These are phyloP conservation scores for Amphirosellinia nigrospora DNA, from an alignment of 495 filamentous ascomycete species.

Conservation along the genomic window DNA sequence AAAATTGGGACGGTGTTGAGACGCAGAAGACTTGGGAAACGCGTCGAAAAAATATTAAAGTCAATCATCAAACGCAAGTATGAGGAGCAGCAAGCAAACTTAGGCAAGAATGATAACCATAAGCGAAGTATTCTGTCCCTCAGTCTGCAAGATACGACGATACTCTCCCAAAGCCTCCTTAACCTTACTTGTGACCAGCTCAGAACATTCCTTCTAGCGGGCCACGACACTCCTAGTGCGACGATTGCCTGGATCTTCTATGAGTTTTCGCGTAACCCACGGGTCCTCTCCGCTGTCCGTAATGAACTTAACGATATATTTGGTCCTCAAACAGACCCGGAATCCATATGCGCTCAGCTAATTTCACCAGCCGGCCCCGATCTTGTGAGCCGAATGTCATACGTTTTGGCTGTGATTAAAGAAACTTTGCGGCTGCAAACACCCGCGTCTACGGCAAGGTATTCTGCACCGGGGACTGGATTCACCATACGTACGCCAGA, in stretches of 20 bases:
- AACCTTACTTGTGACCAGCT: slow-evolving; percentile 13
- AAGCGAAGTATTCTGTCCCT: slow-evolving; percentile 7
- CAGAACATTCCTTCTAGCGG: slow-evolving; percentile 42
- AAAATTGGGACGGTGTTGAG: not conserved
- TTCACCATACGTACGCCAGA: slow-evolving; percentile 46
- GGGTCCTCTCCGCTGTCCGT: slow-evolving; percentile 37
- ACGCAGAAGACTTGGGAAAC: slow-evolving; percentile 17
- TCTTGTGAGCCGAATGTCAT: slow-evolving; percentile 42
- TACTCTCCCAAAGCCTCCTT: not conserved
- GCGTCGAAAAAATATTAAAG: no score
- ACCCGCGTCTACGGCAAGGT: slow-evolving; percentile 34
- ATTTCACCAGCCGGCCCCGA: slow-evolving; percentile 40
- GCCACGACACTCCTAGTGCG: slow-evolving; percentile 42
- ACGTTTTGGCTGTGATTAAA: slow-evolving; percentile 50
- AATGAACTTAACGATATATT: slow-evolving; percentile 46
- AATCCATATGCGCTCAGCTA: slow-evolving; percentile 21
- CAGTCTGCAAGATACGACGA: not conserved
- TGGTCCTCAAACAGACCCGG: slow-evolving; percentile 3
- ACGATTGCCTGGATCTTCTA: slow-evolving; percentile 39
- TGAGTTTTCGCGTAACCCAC: slow-evolving; percentile 45
- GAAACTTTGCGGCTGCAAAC: slow-evolving; percentile 49
- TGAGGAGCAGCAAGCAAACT: not conserved
- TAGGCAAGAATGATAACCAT: not conserved
- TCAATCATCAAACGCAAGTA: not conserved
- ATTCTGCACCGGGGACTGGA: slow-evolving; percentile 29